A percentile compares a stretch with the other conserved stretches of the same genome.
Evolutionary conservation across 2,329 filamentous ascomycete species (phyloP).

Genomic region (Penicillium aurantiogriseum): DNA sequence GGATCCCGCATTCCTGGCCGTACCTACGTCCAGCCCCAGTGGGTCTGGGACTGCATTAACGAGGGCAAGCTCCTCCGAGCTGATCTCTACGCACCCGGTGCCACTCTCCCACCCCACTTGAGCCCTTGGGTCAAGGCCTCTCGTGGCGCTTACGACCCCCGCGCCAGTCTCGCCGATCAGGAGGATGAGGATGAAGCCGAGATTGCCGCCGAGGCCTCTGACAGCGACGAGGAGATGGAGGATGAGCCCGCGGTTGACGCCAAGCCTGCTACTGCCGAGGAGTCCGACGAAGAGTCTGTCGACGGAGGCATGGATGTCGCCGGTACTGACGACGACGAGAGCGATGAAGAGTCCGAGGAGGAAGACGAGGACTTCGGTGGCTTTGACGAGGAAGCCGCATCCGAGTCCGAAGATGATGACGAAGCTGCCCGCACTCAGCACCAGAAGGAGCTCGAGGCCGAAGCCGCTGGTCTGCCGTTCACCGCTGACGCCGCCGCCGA

Average conservation of each 20-base stretch:
- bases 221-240: slow-evolving; percentile 43
- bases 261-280: slow-evolving; percentile 29
- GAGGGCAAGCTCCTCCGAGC: slow-evolving; percentile 83
- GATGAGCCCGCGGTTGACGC: slow-evolving; percentile 28
- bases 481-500: slow-evolving; percentile 50
- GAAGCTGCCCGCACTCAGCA: slow-evolving; percentile 65
- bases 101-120: slow-evolving; percentile 86
- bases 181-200: slow-evolving; percentile 83
- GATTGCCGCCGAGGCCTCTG: slow-evolving; percentile 60
- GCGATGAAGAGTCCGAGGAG: slow-evolving; percentile 48
- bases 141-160: slow-evolving; percentile 88
- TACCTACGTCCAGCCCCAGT: slow-evolving; percentile 93
- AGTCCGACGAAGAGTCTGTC: slow-evolving; percentile 46
- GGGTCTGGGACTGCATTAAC: slow-evolving; percentile 97
- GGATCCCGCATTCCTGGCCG: slow-evolving; percentile 84
- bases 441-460: slow-evolving; percentile 89
- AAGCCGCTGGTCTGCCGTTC: slow-evolving; percentile 68
- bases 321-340: slow-evolving; percentile 45
- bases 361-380: slow-evolving; percentile 49
- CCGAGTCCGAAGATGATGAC: slow-evolving; percentile 57
- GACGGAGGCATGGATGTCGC: slow-evolving; percentile 53
- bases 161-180: slow-evolving; percentile 78
- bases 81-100: slow-evolving; percentile 85
- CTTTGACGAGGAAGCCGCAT: slow-evolving; percentile 52
- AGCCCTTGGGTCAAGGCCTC: slow-evolving; percentile 91